These are phyloP conservation scores for Clonostachys solani DNA, from an alignment of 2,329 filamentous ascomycete species.

Conservation along the genomic window DNA sequence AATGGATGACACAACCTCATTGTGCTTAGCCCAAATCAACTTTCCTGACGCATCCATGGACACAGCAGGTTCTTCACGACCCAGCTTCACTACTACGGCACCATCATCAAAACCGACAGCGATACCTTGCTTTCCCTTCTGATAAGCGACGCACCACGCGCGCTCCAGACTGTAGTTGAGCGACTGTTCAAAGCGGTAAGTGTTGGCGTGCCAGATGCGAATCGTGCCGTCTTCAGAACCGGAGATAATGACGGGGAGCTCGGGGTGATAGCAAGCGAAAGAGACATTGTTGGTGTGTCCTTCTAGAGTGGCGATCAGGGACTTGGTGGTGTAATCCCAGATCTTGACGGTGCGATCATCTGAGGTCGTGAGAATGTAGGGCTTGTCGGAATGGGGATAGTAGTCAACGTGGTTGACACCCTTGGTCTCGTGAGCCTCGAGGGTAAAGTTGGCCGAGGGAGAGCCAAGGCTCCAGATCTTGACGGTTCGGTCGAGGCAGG, in stretches of 20 bases:
- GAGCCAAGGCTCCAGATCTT: slow-evolving; percentile 98
- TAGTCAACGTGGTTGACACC: slow-evolving; percentile 98
- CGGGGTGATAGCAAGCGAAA: slow-evolving; percentile 96
- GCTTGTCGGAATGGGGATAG: slow-evolving; percentile 69
- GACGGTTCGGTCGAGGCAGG: slow-evolving; percentile 92
- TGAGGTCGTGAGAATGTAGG: slow-evolving; percentile 91
- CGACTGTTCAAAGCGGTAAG: slow-evolving; percentile 92
- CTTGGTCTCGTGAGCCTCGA: slow-evolving; percentile 95
- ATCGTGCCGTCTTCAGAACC: slow-evolving; percentile 96
- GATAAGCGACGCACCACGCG: slow-evolving; percentile 96
- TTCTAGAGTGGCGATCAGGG: slow-evolving; percentile 91
- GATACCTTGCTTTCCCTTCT: slow-evolving; percentile 89
- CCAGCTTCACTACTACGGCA: slow-evolving; percentile 96
- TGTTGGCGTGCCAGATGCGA: slow-evolving; percentile 98
- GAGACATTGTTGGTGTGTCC: slow-evolving; percentile 98
- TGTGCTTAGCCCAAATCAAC: slow-evolving; percentile 92
- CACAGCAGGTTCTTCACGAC: slow-evolving; percentile 92
- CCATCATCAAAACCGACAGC: slow-evolving; percentile 97
- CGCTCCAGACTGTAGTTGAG: slow-evolving; percentile 93
- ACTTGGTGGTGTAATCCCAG: slow-evolving; percentile 99
- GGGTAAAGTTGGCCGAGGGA: slow-evolving; percentile 89
- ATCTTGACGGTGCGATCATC: slow-evolving; percentile 97
- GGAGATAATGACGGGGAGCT: slow-evolving; percentile 94
- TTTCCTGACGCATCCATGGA: slow-evolving; percentile 97
- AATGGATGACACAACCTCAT: slow-evolving; percentile 89